A percentile compares a stretch with the other conserved stretches of the same genome.
Conservation (phyloP, 2,329 filamentous ascomycete species). For the Colletotrichum eremochloae region DNA sequence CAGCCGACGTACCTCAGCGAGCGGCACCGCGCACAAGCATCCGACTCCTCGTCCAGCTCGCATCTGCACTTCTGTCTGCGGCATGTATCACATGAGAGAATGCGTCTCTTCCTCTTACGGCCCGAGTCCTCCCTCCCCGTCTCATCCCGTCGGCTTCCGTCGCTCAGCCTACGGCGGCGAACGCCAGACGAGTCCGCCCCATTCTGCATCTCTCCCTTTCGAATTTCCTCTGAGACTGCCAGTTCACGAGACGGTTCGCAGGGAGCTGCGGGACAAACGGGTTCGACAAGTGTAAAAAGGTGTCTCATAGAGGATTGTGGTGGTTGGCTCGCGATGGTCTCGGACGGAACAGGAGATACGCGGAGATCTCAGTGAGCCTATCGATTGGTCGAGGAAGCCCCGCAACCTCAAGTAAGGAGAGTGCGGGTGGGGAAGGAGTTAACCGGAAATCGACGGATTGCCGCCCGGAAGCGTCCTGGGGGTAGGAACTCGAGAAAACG, state of each 20-base stretch:
- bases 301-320: neutral
- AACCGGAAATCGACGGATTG: slow-evolving; percentile 33
- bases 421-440: slow-evolving; percentile 14
- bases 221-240: no score
- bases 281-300: neutral
- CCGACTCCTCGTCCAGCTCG: slow-evolving; percentile 38
- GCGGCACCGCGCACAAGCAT: slow-evolving; percentile 39
- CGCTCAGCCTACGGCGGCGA: slow-evolving; percentile 31
- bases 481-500: slow-evolving; percentile 1
- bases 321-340: slow-evolving; percentile 4
- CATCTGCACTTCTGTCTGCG: slow-evolving; percentile 41
- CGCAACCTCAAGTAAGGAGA: neutral
- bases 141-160: slow-evolving; percentile 28
- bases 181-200: neutral
- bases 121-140: slow-evolving; percentile 25
- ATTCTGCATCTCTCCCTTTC: slow-evolving; percentile 10
- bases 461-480: neutral
- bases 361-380: slow-evolving; percentile 14
- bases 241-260: neutral
- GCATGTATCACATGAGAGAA: slow-evolving; percentile 42
- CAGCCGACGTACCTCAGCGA: slow-evolving; percentile 32
- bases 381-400: neutral
- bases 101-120: slow-evolving; percentile 38
- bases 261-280: neutral
- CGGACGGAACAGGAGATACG: slow-evolving; percentile 34